Evolutionary conservation across 768 basidiomycete species (phyloP).

Genomic region (Russula virescens): DNA sequence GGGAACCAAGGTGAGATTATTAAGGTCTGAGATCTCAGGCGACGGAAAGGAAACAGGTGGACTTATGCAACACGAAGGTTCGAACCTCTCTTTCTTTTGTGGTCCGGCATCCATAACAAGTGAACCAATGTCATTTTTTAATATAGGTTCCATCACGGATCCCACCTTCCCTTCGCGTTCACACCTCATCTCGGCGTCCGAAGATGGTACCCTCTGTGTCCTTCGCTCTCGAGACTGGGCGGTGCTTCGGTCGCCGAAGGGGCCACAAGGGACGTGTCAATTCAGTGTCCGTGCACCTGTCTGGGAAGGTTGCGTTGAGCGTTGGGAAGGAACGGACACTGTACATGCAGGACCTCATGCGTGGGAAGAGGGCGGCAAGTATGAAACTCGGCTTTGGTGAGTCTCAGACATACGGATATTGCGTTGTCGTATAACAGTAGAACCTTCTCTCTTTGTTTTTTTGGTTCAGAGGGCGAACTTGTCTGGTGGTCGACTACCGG

Average conservation of each 20-base stretch:
- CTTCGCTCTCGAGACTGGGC: conserved; percentile 95
- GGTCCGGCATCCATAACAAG: not conserved
- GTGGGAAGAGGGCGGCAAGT: conserved; percentile 85
- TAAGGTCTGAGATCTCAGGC: conserved; percentile 92
- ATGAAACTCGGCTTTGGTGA: conserved; percentile 84
- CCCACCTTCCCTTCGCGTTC: conserved; percentile 83
- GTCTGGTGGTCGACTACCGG: conserved; percentile 84
- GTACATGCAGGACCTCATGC: conserved; percentile 98
- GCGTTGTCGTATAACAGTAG: not conserved
- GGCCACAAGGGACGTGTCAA: conserved; percentile 95
- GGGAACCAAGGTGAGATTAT: conserved; percentile 95
- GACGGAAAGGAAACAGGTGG: conserved; percentile 93
- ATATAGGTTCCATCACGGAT: conserved; percentile 83
- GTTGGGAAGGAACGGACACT: conserved; percentile 87
- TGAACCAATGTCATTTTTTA: not conserved
- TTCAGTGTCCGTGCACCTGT: conserved; percentile 84
- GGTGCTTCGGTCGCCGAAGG: conserved; percentile 75
- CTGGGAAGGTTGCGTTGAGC: conserved; percentile 84
- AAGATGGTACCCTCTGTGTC: conserved; percentile 85
- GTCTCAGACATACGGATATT: conserved; percentile 19
- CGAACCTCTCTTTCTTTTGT: conserved; percentile 19
- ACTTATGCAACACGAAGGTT: conserved; percentile 92
- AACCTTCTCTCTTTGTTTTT: not conserved
- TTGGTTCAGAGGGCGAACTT: conserved; percentile 73
- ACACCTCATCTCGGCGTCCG: conserved; percentile 85